Evolutionary conservation across 192 early-diverging fungal genomes (phyloP).

Genomic region (Lunasporangiospora selenospora): DNA sequence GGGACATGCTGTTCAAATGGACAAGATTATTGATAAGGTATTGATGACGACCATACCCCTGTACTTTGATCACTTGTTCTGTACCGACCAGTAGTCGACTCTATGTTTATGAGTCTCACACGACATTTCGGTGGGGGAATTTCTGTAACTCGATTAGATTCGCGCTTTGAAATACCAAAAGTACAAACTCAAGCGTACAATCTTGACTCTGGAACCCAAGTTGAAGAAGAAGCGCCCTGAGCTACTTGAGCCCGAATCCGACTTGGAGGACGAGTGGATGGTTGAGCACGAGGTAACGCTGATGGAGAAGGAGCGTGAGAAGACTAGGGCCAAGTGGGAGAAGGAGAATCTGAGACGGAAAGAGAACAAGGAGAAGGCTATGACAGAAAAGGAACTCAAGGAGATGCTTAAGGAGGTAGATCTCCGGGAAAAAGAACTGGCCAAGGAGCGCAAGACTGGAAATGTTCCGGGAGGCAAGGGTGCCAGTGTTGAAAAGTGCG

Average conservation of each 20-base stretch:
- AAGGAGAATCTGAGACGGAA: slow-evolving; percentile 87
- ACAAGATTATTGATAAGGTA: slow-evolving; percentile 83
- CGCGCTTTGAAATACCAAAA: slow-evolving; percentile 88
- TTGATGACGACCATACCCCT: background rate
- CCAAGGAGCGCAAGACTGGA: slow-evolving; percentile 54
- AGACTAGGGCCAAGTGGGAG: slow-evolving; percentile 63
- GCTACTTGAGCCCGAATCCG: slow-evolving; percentile 70
- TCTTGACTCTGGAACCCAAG: slow-evolving; percentile 77
- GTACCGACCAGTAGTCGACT: no score
- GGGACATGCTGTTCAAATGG: slow-evolving; percentile 77
- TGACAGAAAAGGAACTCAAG: slow-evolving; percentile 58
- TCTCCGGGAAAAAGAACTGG: slow-evolving; percentile 54
- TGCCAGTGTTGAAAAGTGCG: slow-evolving; percentile 72
- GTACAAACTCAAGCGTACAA: slow-evolving; percentile 68
- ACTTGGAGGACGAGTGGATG: slow-evolving; percentile 84
- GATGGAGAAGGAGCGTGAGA: slow-evolving; percentile 79
- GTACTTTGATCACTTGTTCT: no score
- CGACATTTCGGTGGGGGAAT: no score
- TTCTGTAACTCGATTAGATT: no score
- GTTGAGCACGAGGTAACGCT: slow-evolving; percentile 59
- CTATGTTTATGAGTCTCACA: no score
- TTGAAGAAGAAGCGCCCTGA: slow-evolving; percentile 80
- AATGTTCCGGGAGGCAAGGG: slow-evolving; percentile 54
- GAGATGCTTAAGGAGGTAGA: slow-evolving; percentile 59
- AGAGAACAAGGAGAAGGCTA: slow-evolving; percentile 62